Evolutionary conservation across 2,329 filamentous ascomycete species (phyloP).

Genomic region (Diaporthe sp.): DNA sequence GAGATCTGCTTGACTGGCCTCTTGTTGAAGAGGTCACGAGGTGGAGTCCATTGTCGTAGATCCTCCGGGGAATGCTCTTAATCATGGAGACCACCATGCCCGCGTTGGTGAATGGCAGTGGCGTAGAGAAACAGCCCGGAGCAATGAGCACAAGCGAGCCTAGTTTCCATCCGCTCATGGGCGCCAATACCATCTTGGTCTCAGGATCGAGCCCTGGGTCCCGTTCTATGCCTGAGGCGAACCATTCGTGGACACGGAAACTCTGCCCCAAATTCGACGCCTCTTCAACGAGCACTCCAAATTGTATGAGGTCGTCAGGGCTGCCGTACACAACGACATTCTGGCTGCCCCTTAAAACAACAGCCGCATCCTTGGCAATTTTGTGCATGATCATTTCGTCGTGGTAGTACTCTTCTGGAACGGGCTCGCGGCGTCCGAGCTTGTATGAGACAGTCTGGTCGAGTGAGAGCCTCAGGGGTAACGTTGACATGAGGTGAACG

Average conservation of each 20-base stretch:
- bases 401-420: no score
- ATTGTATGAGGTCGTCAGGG: not conserved
- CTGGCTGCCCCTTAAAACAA: not conserved
- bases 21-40: not conserved
- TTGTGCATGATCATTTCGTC: not conserved
- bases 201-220: not conserved
- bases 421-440: accelerated
- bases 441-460: not conserved
- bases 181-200: no score
- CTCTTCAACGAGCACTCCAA: not conserved
- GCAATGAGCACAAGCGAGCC: not conserved
- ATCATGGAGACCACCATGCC: not conserved
- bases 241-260: no score
- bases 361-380: not conserved
- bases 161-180: no score
- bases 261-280: no score
- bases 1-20: not conserved
- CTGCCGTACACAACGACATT: not conserved
- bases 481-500: not conserved
- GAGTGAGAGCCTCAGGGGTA: not conserved
- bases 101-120: not conserved
- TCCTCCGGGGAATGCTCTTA: not conserved
- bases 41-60: not conserved
- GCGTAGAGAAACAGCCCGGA: not conserved
- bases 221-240: no score